These are phyloP conservation scores for Cordyceps militaris DNA, from an alignment of 2,329 filamentous ascomycete species.

Conservation along the genomic window DNA sequence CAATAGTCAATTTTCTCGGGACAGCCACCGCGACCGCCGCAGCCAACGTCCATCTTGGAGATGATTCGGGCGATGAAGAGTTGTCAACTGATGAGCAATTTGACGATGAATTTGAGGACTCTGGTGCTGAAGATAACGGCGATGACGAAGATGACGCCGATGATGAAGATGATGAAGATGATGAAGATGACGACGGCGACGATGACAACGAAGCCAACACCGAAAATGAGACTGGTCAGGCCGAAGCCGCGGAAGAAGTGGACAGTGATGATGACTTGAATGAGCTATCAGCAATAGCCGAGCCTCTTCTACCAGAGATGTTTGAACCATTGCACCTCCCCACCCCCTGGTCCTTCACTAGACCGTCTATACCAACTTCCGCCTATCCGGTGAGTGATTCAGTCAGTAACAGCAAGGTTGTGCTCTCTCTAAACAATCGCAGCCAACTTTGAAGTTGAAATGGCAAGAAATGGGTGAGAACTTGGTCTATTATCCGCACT, in stretches of 20 bases:
- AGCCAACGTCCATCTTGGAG: neutral
- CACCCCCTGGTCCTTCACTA: neutral
- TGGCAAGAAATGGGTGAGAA: conserved; percentile 14
- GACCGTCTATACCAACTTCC: neutral
- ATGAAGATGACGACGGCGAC: conserved; percentile 11
- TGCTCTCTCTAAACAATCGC: neutral
- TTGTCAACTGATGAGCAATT: conserved; percentile 10
- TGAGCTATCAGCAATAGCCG: conserved; percentile 5
- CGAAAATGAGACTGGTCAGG: neutral
- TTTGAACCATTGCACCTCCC: neutral
- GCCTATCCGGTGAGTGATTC: neutral
- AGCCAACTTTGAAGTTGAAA: neutral
- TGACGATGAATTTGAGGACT: conserved; percentile 13
- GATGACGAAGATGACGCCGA: neutral
- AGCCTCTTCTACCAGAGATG: too few relatives aligned
- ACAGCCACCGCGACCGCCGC: neutral
- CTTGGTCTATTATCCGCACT: conserved; percentile 32
- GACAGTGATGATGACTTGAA: neutral
- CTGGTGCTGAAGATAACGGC: neutral
- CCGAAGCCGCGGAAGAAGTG: neutral
- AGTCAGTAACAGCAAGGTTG: neutral
- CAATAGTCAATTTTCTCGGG: neutral
- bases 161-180: neutral
- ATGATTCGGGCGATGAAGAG: conserved; percentile 8
- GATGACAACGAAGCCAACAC: neutral